These are phyloP conservation scores for Metarhizium sp. DNA, from an alignment of 2,329 filamentous ascomycete species.

Conservation along the genomic window DNA sequence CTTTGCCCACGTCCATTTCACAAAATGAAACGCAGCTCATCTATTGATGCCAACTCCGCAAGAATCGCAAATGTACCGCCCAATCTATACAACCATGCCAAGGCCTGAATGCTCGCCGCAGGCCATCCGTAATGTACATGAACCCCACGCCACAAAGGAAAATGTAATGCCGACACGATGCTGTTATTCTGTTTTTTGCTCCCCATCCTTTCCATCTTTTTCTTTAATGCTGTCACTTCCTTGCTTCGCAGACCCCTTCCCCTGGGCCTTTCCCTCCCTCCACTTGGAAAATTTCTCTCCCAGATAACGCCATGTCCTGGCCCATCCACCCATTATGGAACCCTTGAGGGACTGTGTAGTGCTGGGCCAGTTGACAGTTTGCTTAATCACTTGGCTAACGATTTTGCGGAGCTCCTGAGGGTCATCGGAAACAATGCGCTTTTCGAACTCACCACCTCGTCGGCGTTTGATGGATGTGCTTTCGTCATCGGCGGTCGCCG, in stretches of 20 bases:
- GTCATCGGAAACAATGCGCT: slow-evolving; percentile 65
- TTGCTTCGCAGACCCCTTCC: slow-evolving; percentile 13
- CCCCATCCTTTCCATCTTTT: background rate
- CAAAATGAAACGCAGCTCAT: background rate
- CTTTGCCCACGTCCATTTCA: too few species aligned
- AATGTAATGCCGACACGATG: background rate
- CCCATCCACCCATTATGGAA: slow-evolving; percentile 65
- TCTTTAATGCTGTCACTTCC: background rate
- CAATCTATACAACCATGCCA: background rate
- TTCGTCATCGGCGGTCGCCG: slow-evolving; percentile 58
- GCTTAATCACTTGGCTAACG: slow-evolving; percentile 68
- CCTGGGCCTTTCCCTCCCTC: slow-evolving; percentile 30
- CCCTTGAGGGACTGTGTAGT: slow-evolving; percentile 82
- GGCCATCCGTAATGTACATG: background rate
- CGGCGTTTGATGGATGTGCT: slow-evolving; percentile 60
- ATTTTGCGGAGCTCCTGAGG: slow-evolving; percentile 57
- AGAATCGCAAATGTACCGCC: background rate
- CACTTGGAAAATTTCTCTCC: slow-evolving; percentile 71
- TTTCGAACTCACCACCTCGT: slow-evolving; percentile 78
- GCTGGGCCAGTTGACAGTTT: slow-evolving; percentile 88
- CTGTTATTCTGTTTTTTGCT: background rate
- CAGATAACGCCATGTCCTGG: slow-evolving; percentile 64
- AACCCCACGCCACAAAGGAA: background rate
- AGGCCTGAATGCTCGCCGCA: background rate
- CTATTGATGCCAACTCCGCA: background rate